phyloP scores from a whole-genome alignment of 495 filamentous ascomycete species.

The Penicillium goetzii region DNA sequence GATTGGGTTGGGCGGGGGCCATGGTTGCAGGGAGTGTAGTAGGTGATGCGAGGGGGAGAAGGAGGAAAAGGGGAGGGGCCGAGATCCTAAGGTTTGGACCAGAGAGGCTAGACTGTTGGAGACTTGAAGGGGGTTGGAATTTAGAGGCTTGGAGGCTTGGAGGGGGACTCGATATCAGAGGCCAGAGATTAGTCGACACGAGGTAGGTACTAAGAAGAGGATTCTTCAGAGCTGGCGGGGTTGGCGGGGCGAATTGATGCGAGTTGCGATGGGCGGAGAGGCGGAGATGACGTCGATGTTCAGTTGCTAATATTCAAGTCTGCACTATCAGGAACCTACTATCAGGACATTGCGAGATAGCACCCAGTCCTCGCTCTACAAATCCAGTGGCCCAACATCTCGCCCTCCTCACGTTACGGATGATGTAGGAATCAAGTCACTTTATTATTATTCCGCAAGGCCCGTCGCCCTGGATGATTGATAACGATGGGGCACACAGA shows the following conservation, averaged over 20 bases:
- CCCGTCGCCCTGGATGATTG: neutral
- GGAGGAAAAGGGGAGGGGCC: neutral
- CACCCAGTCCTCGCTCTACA: neutral
- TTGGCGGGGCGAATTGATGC: constrained; percentile 5
- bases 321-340: neutral
- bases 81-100: constrained; percentile 1
- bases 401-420: neutral
- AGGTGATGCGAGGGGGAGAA: constrained; percentile 11
- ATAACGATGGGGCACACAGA: neutral
- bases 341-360: neutral
- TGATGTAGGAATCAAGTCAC: neutral
- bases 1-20: constrained; percentile 65
- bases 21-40: constrained; percentile 33
- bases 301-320: neutral
- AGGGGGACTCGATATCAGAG: neutral
- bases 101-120: constrained; percentile 2
- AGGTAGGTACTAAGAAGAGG: too few species aligned
- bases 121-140: neutral
- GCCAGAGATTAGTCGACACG: neutral
- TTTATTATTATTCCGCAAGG: neutral
- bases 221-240: neutral
- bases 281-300: constrained; percentile 1
- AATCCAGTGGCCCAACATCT: neutral
- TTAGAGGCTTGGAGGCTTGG: neutral
- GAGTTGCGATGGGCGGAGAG: neutral